A percentile compares a stretch with the other conserved stretches of the same genome.
phyloP scores from a whole-genome alignment of 768 basidiomycete genomes.

The Suillus luteus region DNA sequence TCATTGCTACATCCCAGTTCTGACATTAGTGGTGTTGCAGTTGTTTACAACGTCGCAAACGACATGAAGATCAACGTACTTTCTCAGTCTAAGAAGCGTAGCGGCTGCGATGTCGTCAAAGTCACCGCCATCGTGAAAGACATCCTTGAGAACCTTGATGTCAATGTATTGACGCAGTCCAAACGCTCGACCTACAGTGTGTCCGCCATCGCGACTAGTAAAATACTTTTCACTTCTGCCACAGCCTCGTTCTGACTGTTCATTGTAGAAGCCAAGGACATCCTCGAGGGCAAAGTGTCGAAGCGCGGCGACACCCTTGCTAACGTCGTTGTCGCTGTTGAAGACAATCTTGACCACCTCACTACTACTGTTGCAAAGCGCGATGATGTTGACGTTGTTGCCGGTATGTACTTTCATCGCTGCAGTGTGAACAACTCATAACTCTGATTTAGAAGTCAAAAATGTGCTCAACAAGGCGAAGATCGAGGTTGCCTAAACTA shows the following conservation, averaged over 20 bases:
- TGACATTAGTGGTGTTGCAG: neutral
- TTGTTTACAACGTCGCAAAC: rapidly evolving
- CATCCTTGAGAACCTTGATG: neutral
- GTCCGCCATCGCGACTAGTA: neutral
- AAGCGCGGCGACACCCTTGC: neutral
- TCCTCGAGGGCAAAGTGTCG: neutral
- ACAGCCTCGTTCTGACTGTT: neutral
- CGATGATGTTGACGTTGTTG: neutral
- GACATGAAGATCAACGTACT: neutral
- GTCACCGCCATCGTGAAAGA: neutral
- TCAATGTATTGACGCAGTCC: neutral
- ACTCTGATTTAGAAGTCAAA: neutral
- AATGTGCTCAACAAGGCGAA: neutral
- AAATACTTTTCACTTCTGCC: rapidly evolving
- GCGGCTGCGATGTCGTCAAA: neutral
- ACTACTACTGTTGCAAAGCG: neutral
- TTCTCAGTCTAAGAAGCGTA: neutral
- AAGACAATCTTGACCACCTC: rapidly evolving
- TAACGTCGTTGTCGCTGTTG: neutral
- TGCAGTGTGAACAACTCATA: neutral
- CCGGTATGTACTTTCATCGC: neutral
- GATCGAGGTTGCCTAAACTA: neutral
- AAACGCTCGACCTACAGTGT: neutral
- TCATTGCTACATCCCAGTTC: too few species aligned
- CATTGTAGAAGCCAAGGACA: rapidly evolving